These are phyloP conservation scores for Geotrichum restrictum DNA, from an alignment of 1,139 yeast genomes.

Conservation along the genomic window DNA sequence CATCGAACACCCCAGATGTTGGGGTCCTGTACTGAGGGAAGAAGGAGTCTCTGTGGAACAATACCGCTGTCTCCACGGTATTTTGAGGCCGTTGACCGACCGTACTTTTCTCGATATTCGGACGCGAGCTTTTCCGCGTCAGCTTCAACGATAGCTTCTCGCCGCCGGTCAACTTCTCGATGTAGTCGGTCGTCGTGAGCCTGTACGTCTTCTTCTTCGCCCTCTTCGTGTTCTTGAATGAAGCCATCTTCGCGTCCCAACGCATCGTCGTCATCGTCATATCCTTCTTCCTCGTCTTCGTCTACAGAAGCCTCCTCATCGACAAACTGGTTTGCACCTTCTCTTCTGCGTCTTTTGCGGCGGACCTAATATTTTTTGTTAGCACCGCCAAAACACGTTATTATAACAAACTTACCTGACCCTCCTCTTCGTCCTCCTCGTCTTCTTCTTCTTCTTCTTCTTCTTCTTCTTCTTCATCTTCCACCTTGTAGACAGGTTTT, in stretches of 20 bases:
- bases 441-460: conserved; percentile 30
- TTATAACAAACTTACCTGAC: conserved; percentile 23
- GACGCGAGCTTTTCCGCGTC: conserved; percentile 95
- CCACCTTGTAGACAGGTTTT: conserved; percentile 23
- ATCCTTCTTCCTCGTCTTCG: conserved; percentile 93
- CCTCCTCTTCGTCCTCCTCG: conserved; percentile 33
- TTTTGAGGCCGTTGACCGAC: conserved; percentile 75
- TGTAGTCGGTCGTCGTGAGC: conserved; percentile 68
- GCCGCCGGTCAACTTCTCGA: conserved; percentile 84
- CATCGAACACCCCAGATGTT: conserved; percentile 94
- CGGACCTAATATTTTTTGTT: conserved; percentile 57
- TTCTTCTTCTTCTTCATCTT: conserved; percentile 34
- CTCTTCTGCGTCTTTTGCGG: conserved; percentile 62
- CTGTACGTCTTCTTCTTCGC: conserved; percentile 49
- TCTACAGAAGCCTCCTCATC: conserved; percentile 99
- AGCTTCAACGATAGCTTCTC: conserved; percentile 86
- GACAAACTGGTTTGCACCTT: conserved; percentile 80
- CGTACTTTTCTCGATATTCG: conserved; percentile 86
- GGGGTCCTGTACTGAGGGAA: conserved; percentile 96
- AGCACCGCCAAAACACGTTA: conserved; percentile 23
- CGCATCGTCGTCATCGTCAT: conserved; percentile 83
- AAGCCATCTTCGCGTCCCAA: conserved; percentile 62
- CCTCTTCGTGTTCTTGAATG: conserved; percentile 50
- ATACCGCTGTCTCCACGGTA: conserved; percentile 85
- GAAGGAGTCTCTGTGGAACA: conserved; percentile 86